Conservation (phyloP, 108 stramenopile species). For the Cyclotella baltica region DNA sequence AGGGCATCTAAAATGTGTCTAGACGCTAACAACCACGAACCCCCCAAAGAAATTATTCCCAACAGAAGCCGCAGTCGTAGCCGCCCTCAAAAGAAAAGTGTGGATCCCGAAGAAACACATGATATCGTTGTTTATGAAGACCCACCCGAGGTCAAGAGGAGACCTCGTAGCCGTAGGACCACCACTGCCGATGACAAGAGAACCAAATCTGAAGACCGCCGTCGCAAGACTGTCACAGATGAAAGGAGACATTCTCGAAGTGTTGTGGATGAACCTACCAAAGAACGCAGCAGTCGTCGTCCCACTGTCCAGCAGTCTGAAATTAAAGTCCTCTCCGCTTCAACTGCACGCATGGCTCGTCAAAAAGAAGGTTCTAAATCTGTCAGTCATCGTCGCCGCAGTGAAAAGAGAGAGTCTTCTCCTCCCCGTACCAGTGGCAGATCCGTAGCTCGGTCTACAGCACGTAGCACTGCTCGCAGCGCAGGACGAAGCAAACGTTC, state of each 20-base stretch:
- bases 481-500: too few relatives aligned
- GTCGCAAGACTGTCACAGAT: not conserved
- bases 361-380: not conserved
- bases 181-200: not conserved
- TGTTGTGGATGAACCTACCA: not conserved
- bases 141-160: not conserved
- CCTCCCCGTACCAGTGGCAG: not conserved
- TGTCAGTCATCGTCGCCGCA: not conserved
- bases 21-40: not conserved
- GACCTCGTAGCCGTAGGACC: not conserved
- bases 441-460: not conserved
- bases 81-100: not conserved
- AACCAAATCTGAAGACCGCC: not conserved
- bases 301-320: not conserved
- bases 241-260: too few relatives aligned
- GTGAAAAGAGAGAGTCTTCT: not conserved
- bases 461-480: constrained; percentile 7
- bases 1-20: too few relatives aligned
- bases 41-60: constrained; percentile 4
- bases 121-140: not conserved
- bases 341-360: constrained; percentile 3
- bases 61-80: not conserved
- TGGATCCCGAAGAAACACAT: constrained; percentile 16
- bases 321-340: constrained; percentile 6
- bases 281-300: too few relatives aligned